These are phyloP conservation scores for Phytopythium cucurbitacearum DNA, from an alignment of 352 stramenopile species.

Conservation along the genomic window DNA sequence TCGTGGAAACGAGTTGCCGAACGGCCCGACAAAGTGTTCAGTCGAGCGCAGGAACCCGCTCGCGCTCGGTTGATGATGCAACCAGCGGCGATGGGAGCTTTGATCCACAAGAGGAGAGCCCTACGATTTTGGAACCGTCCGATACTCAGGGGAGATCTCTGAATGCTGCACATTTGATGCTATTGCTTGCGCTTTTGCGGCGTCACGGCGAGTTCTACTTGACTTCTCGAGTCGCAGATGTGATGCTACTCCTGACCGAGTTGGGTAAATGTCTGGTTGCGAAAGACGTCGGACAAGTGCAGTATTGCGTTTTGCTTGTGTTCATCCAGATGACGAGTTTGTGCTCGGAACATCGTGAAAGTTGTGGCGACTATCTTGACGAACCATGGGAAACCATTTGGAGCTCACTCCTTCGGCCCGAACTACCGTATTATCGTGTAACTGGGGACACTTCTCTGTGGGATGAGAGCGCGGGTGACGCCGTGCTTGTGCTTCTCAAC, in stretches of 20 bases:
- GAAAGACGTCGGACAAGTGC: slow-evolving; percentile 43
- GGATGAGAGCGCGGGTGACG: slow-evolving; percentile 38
- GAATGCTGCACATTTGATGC: slow-evolving; percentile 30
- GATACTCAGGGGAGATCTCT: background rate
- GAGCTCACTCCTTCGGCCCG: slow-evolving; percentile 40
- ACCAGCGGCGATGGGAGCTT: no score
- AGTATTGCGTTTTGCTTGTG: slow-evolving; percentile 39
- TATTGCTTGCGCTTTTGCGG: slow-evolving; percentile 37
- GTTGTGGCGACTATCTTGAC: slow-evolving; percentile 27
- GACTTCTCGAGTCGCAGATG: slow-evolving; percentile 45
- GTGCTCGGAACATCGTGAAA: slow-evolving; percentile 20
- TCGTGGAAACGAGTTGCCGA: no score
- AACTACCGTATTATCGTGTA: slow-evolving; percentile 42
- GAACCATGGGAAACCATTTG: slow-evolving; percentile 47
- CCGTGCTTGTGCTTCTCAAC: slow-evolving; percentile 44
- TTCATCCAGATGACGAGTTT: slow-evolving; percentile 52
- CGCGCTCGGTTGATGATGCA: no score
- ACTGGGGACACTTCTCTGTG: slow-evolving; percentile 41
- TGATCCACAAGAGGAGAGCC: no score
- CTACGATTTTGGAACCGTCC: background rate
- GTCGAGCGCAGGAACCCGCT: no score
- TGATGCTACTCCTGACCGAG: slow-evolving; percentile 54
- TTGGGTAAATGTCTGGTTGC: slow-evolving; percentile 34
- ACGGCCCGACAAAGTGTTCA: no score
- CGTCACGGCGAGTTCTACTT: slow-evolving; percentile 54